Base-by-base conservation (phyloP, 306 rosid genomes). In the Quercus mongolica region DNA sequence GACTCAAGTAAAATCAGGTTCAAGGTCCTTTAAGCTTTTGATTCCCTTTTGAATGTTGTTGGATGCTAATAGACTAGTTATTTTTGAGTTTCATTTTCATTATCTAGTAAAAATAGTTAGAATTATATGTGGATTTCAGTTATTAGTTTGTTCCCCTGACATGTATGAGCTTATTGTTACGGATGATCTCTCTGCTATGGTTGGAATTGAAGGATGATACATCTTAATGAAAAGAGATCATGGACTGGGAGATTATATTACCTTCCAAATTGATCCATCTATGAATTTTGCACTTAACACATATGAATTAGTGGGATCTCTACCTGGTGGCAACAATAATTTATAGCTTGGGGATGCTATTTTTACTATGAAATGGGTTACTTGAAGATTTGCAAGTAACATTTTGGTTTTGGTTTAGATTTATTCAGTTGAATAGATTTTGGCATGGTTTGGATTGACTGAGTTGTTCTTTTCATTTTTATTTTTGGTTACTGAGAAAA, bases 241-340 rank as follows among this genome's bases (percentile, higher is more conserved):
- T 0, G 94, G 92, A 76, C 90, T 82, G 83, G 91, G 83, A 61
- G 90, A 83, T 74, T 86, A 79, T 20, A 74, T 88, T 81, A 44
- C 78, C 26, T 92, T 92, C 81, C 89, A 80, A 77, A 88, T 88
- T 70, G 97, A 94, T 76, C 87, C 90, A 18, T 92, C 98, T 41
- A 94, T 90, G 97, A 97, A 92, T 90, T 92, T 90, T 82, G 89
- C 98, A 61, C 91, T 92, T 6, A 6, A 56, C 98, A 94, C 97
- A 97, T 77, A 97, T 77, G 78, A 79, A 72, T 78, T 76, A 17
- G 20, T 49, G 20, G 69, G 57, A 55, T 35, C 68, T 31, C 65
- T 56, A 44, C 3, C 31, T 61, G 71, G 31, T 38, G 10, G 44
- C 44, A 38, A 38, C 9, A 6, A 38, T 38, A 38, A 6, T 38